Evolutionary conservation across 108 stramenopile genomes (phyloP).

Genomic region (Cyclotella choctawhatcheeana): DNA sequence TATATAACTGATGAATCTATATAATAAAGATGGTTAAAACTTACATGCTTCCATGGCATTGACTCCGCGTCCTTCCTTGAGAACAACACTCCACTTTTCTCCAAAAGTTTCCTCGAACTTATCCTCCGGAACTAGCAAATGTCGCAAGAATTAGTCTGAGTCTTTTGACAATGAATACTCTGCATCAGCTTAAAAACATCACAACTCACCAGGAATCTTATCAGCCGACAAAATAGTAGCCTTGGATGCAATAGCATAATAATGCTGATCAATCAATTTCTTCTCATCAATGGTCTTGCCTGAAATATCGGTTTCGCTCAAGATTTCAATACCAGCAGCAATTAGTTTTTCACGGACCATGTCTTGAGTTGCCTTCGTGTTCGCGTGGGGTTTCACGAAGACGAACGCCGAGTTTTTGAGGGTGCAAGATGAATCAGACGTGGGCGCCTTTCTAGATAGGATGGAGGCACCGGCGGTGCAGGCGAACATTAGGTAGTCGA

Average conservation of each 20-base stretch:
- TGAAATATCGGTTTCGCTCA: constrained; percentile 76
- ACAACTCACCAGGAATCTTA: constrained; percentile 61
- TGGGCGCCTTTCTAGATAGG: constrained; percentile 26
- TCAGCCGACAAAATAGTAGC: constrained; percentile 86
- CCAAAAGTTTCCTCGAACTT: constrained; percentile 88
- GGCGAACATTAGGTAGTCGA: constrained; percentile 47
- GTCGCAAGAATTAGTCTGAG: background rate
- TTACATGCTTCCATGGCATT: constrained; percentile 92
- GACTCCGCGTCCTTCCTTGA: constrained; percentile 75
- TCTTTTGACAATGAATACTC: too few relatives aligned
- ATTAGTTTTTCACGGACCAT: constrained; percentile 70
- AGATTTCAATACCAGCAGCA: constrained; percentile 69
- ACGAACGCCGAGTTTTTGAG: constrained; percentile 89
- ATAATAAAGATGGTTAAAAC: background rate
- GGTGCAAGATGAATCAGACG: constrained; percentile 31
- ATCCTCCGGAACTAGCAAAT: constrained; percentile 67
- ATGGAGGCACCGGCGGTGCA: constrained; percentile 49
- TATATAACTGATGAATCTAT: background rate
- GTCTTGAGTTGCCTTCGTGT: constrained; percentile 74
- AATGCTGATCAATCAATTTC: constrained; percentile 94
- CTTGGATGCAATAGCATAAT: constrained; percentile 94
- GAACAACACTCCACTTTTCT: constrained; percentile 81
- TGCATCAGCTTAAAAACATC: background rate
- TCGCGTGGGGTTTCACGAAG: constrained; percentile 97
- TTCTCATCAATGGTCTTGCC: constrained; percentile 86